Conservation (phyloP, 1,139 yeast species). For the Blastobotrys raffinosifermentans region DNA sequence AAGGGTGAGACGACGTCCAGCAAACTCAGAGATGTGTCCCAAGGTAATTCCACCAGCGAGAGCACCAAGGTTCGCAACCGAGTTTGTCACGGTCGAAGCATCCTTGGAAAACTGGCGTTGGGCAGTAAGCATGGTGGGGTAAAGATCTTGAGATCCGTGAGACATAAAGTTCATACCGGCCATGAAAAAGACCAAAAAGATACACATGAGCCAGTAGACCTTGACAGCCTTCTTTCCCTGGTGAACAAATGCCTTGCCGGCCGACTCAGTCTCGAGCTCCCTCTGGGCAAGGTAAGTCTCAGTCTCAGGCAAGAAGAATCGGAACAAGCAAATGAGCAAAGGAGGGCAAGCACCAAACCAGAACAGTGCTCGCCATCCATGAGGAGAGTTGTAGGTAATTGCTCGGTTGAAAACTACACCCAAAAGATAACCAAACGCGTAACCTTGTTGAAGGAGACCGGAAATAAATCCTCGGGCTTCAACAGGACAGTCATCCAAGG, state of each 20-base stretch:
- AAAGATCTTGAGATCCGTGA: constrained; percentile 70
- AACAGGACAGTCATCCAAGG: constrained; percentile 61
- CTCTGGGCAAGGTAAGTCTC: constrained; percentile 42
- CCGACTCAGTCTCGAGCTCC: constrained; percentile 20
- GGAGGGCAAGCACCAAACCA: constrained; percentile 79
- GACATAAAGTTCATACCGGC: constrained; percentile 64
- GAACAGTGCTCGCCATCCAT: constrained; percentile 70
- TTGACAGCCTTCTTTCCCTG: constrained; percentile 28
- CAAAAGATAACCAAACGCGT: constrained; percentile 61
- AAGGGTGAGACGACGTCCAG: constrained; percentile 56
- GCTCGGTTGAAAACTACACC: constrained; percentile 64
- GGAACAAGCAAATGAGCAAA: constrained; percentile 49
- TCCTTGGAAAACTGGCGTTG: constrained; percentile 48
- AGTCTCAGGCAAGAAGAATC: constrained; percentile 55
- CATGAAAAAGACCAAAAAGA: constrained; percentile 52
- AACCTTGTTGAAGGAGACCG: constrained; percentile 67
- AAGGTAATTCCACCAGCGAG: constrained; percentile 55
- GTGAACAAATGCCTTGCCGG: constrained; percentile 22
- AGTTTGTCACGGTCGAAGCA: constrained; percentile 59
- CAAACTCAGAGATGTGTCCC: constrained; percentile 55
- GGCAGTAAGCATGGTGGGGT: constrained; percentile 55
- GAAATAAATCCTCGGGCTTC: constrained; percentile 55
- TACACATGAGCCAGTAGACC: constrained; percentile 37
- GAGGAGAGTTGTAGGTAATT: constrained; percentile 43
- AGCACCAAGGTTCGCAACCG: constrained; percentile 68